Evolutionary conservation across 345 rosid genomes (phyloP).

Genomic region (Nasturtium officinale): DNA sequence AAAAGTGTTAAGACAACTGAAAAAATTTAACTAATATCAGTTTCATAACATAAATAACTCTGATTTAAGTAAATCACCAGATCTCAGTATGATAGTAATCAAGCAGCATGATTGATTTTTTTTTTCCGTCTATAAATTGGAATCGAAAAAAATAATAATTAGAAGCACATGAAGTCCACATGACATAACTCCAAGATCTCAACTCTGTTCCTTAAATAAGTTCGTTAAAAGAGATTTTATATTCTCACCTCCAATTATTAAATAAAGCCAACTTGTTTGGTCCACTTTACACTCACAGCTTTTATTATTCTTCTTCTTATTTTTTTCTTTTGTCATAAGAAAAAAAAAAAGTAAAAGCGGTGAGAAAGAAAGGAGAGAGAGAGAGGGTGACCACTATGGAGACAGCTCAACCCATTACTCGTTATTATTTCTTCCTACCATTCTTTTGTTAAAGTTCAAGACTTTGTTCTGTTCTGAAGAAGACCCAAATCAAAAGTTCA

Average conservation of each 20-base stretch:
- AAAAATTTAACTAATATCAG: no score
- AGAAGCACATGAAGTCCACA: conserved; percentile 40
- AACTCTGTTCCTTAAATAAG: conserved; percentile 17
- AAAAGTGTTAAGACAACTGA: no score
- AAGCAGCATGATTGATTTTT: not conserved
- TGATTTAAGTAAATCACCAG: not conserved
- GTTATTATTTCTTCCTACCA: conserved; percentile 21
- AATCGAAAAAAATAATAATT: conserved; percentile 7
- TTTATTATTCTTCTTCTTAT: not conserved
- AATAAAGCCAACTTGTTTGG: conserved; percentile 21
- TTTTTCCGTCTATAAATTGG: not conserved
- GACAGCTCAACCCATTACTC: conserved; percentile 44
- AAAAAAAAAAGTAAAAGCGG: conserved; percentile 5
- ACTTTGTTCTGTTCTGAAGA: conserved; percentile 12
- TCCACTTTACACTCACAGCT: conserved; percentile 33
- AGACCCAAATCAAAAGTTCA: conserved; percentile 6
- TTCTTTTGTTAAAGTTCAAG: conserved; percentile 20
- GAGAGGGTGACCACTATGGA: conserved; percentile 44
- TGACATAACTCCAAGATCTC: conserved; percentile 25
- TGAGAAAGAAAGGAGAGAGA: not conserved
- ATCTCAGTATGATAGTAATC: not conserved
- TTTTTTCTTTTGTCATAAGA: not conserved
- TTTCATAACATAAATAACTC: no score
- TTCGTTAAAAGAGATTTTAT: conserved; percentile 22
- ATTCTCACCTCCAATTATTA: conserved; percentile 32